These are phyloP conservation scores for Symmetrospora coprosmae DNA, from an alignment of 768 basidiomycete genomes.

Conservation along the genomic window DNA sequence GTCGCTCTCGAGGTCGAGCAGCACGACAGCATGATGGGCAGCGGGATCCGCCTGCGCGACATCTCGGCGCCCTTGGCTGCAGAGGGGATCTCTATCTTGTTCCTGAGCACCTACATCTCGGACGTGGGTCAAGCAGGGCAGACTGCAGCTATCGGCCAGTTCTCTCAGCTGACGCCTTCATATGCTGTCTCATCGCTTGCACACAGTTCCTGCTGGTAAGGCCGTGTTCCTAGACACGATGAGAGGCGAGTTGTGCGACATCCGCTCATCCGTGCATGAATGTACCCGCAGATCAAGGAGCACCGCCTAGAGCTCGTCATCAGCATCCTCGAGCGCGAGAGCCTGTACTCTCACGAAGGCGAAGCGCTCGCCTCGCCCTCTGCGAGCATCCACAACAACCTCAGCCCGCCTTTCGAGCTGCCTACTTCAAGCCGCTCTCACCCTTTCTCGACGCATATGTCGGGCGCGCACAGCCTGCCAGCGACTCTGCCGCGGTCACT, in stretches of 20 bases:
- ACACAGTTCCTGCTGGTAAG: background rate
- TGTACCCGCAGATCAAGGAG: conserved; percentile 2
- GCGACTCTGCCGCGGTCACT: too few relatives aligned
- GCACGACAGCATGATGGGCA: conserved; percentile 45
- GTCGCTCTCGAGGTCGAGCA: conserved; percentile 68
- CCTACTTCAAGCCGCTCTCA: too few relatives aligned
- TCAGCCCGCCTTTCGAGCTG: too few relatives aligned
- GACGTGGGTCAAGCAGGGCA: too few relatives aligned
- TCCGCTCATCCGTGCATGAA: background rate
- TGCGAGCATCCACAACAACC: too few relatives aligned
- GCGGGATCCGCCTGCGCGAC: conserved; percentile 59
- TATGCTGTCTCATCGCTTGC: background rate
- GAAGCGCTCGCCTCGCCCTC: background rate
- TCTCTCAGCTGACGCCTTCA: background rate
- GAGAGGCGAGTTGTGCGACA: background rate
- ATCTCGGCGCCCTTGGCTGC: conserved; percentile 61
- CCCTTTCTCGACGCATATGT: too few relatives aligned
- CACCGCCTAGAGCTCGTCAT: conserved; percentile 20
- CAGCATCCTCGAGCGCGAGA: conserved; percentile 11
- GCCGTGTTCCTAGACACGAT: background rate
- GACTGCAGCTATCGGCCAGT: too few relatives aligned
- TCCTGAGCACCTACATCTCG: conserved; percentile 67
- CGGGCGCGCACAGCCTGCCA: too few relatives aligned
- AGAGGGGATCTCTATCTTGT: conserved; percentile 64
- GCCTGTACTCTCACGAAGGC: background rate